A percentile compares a stretch with the other conserved stretches of the same genome.
phyloP scores from a whole-genome alignment of 169 alveolate species.

The Plasmodium falciparum region DNA sequence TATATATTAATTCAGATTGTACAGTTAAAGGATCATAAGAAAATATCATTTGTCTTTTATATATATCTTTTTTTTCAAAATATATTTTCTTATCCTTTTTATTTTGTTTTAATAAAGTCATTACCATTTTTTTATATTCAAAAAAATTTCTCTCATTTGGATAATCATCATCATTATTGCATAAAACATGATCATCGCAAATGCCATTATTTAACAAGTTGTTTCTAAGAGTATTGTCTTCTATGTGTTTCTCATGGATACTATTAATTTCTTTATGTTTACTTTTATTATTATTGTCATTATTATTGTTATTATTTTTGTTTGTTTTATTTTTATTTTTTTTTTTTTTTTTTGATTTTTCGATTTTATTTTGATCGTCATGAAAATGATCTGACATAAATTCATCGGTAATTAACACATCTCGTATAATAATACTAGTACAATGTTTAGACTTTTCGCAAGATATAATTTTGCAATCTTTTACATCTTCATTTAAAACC shows the following conservation, averaged over 20 bases:
- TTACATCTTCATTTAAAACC: constrained; percentile 65
- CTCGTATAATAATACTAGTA: constrained; percentile 50
- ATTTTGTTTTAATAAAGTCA: constrained; percentile 7
- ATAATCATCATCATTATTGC: neutral
- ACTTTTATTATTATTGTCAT: neutral
- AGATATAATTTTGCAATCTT: constrained; percentile 41
- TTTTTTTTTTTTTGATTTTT: constrained; percentile 2
- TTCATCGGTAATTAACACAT: constrained; percentile 61
- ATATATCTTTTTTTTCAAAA: constrained; percentile 56
- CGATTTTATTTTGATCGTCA: neutral
- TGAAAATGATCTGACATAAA: constrained; percentile 42
- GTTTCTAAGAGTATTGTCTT: no score
- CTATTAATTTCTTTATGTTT: no score
- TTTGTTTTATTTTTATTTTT: neutral
- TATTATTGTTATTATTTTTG: neutral
- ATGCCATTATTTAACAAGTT: no score
- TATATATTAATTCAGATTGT: constrained; percentile 80
- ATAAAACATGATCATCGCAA: neutral
- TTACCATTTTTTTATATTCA: neutral
- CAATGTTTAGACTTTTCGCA: constrained; percentile 46
- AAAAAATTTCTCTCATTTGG: neutral
- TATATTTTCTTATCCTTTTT: constrained; percentile 27
- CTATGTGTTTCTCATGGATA: no score
- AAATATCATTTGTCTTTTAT: constrained; percentile 84
- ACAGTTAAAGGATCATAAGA: constrained; percentile 84